Evolutionary conservation across 179 eudicot genomes (phyloP).

Genomic region (Corrigiola litoralis): DNA sequence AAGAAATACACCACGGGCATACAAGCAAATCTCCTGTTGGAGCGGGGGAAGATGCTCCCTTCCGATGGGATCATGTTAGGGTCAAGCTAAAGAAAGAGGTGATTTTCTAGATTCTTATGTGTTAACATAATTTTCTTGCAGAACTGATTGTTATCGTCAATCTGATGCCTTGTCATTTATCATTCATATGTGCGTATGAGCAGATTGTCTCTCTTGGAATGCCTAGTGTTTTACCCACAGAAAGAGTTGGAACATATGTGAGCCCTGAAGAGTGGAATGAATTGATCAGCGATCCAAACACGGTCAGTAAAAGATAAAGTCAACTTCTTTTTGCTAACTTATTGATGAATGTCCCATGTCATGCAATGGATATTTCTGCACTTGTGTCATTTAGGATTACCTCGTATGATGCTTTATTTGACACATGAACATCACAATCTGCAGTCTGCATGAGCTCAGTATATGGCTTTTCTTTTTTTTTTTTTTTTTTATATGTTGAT

Average conservation of each 20-base stretch:
- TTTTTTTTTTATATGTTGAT: background rate
- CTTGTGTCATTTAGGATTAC: background rate
- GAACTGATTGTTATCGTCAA: background rate
- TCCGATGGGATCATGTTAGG: constrained; percentile 98
- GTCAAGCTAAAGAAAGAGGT: constrained; percentile 97
- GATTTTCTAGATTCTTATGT: background rate
- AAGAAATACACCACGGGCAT: constrained; percentile 96
- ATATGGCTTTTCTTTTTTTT: background rate
- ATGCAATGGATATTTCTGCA: background rate
- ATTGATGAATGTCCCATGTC: background rate
- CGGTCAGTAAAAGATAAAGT: constrained; percentile 43
- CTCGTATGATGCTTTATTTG: background rate
- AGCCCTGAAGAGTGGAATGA: constrained; percentile 82
- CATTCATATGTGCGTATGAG: constrained; percentile 5
- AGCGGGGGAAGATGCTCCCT: constrained; percentile 98
- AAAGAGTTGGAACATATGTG: constrained; percentile 87
- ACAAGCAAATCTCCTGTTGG: constrained; percentile 91
- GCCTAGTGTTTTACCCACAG: constrained; percentile 83
- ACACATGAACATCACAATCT: background rate
- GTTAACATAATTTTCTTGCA: background rate
- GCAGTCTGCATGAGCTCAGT: too few species aligned
- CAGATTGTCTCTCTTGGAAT: constrained; percentile 98
- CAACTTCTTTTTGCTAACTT: background rate
- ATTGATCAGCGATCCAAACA: constrained; percentile 78
- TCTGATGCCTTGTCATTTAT: background rate